These are phyloP conservation scores for Phaeosphaeria sp. DNA, from an alignment of 2,329 filamentous ascomycete species.

Conservation along the genomic window DNA sequence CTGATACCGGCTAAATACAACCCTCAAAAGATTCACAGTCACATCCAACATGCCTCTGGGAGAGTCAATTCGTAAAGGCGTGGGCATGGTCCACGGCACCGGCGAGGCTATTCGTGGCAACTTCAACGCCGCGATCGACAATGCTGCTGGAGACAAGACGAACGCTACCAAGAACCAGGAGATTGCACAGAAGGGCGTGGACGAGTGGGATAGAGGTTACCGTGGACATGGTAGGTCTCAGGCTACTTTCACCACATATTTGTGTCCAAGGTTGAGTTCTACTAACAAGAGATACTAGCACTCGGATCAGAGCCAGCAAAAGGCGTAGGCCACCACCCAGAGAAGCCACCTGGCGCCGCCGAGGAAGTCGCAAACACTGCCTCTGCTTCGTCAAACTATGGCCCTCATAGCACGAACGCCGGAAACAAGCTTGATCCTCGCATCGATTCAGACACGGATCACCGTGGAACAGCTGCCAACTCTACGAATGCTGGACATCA, in stretches of 20 bases:
- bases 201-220: slow-evolving; percentile 45
- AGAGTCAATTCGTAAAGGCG: slow-evolving; percentile 42
- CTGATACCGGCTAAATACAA: too few relatives aligned
- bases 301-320: slow-evolving; percentile 2
- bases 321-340: slow-evolving; percentile 5
- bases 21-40: too few relatives aligned
- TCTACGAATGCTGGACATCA: slow-evolving; percentile 40
- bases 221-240: slow-evolving; percentile 32
- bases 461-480: slow-evolving; percentile 21
- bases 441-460: slow-evolving; percentile 36
- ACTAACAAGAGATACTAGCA: neutral
- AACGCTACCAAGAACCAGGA: slow-evolving; percentile 38
- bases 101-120: slow-evolving; percentile 50
- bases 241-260: neutral
- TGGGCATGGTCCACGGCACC: slow-evolving; percentile 45
- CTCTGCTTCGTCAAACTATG: slow-evolving; percentile 37
- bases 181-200: slow-evolving; percentile 41
- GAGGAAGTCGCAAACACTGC: slow-evolving; percentile 29
- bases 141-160: slow-evolving; percentile 38
- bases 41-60: slow-evolving; percentile 39
- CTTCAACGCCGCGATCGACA: slow-evolving; percentile 45
- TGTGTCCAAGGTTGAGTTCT: neutral
- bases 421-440: slow-evolving; percentile 43
- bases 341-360: slow-evolving; percentile 32
- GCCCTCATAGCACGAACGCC: slow-evolving; percentile 39